A percentile compares a stretch with the other conserved stretches of the same genome.
Evolutionary conservation across 805 yeast genomes (phyloP).

Genomic region (Metschnikowia amazonensis): DNA sequence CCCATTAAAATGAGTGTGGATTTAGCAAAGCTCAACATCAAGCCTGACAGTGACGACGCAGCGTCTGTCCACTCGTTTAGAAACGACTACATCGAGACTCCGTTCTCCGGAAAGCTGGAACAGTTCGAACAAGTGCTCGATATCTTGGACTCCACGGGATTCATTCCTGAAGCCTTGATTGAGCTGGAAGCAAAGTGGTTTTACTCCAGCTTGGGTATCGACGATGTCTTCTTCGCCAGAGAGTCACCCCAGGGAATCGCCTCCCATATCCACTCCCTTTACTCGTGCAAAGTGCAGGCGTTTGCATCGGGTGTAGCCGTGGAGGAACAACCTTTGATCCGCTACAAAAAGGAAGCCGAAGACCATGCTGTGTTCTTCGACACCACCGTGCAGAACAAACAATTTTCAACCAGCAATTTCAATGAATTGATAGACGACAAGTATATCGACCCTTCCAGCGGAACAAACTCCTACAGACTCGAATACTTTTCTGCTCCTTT

Average conservation of each 20-base stretch:
- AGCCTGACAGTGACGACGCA: constrained; percentile 24
- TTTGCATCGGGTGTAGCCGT: constrained; percentile 53
- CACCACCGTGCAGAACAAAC: constrained; percentile 50
- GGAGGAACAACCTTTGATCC: constrained; percentile 55
- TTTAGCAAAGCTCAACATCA: constrained; percentile 15
- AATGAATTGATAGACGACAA: constrained; percentile 78
- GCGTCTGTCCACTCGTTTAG: constrained; percentile 30
- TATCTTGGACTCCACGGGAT: constrained; percentile 74
- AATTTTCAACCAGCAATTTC: constrained; percentile 34
- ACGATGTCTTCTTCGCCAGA: constrained; percentile 85
- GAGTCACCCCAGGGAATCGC: constrained; percentile 80
- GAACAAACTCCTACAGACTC: constrained; percentile 54
- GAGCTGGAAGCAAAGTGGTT: constrained; percentile 89
- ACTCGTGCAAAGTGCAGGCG: constrained; percentile 91
- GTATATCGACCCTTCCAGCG: constrained; percentile 58
- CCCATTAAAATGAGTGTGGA: constrained; percentile 15
- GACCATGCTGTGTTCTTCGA: constrained; percentile 93
- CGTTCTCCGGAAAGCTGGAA: constrained; percentile 74
- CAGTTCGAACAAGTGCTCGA: constrained; percentile 84
- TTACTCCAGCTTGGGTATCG: constrained; percentile 82
- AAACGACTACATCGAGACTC: constrained; percentile 68
- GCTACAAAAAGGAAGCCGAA: constrained; percentile 71
- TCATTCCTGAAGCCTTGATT: constrained; percentile 82
- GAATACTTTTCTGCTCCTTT: constrained; percentile 75
- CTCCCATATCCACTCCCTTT: constrained; percentile 79